A percentile compares a stretch with the other conserved stretches of the same genome.
Evolutionary conservation across 352 stramenopile genomes (phyloP).

Genomic region (Phytophthora crassamura): DNA sequence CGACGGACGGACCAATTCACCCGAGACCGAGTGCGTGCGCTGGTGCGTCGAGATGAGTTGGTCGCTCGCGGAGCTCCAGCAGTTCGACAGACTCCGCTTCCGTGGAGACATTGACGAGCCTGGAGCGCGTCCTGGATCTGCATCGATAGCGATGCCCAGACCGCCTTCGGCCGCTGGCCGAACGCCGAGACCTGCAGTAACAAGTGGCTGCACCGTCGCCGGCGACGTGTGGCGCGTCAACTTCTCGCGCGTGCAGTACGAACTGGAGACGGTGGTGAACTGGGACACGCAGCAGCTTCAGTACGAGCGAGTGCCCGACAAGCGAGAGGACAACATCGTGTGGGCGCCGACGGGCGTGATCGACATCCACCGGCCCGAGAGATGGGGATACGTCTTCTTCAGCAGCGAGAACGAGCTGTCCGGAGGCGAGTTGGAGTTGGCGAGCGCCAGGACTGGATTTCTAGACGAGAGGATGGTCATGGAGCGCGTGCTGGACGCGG

Average conservation of each 20-base stretch:
- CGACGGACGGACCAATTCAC: conserved; percentile 78
- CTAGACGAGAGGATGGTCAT: conserved; percentile 62
- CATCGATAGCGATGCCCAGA: conserved; percentile 24
- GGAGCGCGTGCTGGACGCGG: conserved; percentile 61
- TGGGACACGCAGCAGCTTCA: conserved; percentile 51
- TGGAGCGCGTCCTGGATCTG: neutral
- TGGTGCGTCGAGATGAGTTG: conserved; percentile 90
- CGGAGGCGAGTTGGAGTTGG: conserved; percentile 49
- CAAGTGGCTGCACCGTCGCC: conserved; percentile 14
- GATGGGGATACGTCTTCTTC: conserved; percentile 78
- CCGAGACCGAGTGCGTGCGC: conserved; percentile 56
- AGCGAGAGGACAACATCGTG: conserved; percentile 73
- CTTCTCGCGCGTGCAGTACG: conserved; percentile 90
- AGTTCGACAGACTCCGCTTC: conserved; percentile 56
- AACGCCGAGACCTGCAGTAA: conserved; percentile 20
- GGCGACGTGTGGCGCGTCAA: conserved; percentile 89
- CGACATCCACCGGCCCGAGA: conserved; percentile 79
- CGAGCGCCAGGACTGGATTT: conserved; percentile 40
- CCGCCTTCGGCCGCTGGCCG: conserved; percentile 13
- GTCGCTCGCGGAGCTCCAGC: conserved; percentile 66
- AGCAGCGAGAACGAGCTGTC: conserved; percentile 48
- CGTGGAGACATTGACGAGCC: conserved; percentile 14
- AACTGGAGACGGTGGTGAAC: conserved; percentile 55
- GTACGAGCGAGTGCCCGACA: conserved; percentile 61
- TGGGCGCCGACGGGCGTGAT: conserved; percentile 77